Evolutionary conservation across 2,329 filamentous ascomycete species (phyloP), one percentile per base, ranked within the genome.

Genomic region (Pleurostoma richardsiae): DNA sequence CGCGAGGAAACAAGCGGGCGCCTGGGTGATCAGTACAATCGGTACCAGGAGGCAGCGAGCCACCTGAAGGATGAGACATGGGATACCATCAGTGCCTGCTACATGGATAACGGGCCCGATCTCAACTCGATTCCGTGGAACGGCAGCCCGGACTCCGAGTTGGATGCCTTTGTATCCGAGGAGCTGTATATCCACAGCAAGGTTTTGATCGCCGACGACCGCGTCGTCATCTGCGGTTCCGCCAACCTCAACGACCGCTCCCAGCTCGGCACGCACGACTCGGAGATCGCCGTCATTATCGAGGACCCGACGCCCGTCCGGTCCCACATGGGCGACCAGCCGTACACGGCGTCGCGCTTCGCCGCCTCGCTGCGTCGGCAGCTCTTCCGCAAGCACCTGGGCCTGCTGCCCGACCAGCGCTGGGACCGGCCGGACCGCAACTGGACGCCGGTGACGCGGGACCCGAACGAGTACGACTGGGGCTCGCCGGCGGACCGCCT

Each of bases 301-400:
- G 86, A 94, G 62, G 90, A 95, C 61, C 79, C 82, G 2, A 80
- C 83, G 1, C 71, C 82, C 2, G 71, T 95, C 11, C 79, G 86
- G 10, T 85, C 83, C 19, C 69, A 66, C 50, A 95, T 96, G 88
- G 77, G 85, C 52, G 88, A 88, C 3, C 71, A 75, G 27, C 81
- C 81, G 0, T 95, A 78, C 70, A 77, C 74, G 30, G 92, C 88
- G 6, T 84, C 83, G 6, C 77, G 79, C 47, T 91, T 92, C 59
- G 90, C 90, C 2, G 73, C 88, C 4, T 88, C 85, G 1, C 83
- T 96, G 8, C 86, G 92, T 27, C 82, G 91, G 33, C 83, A 90
- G 62, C 80, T 96, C 52, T 96, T 89, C 82, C 83, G 91, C 55
- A 95, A 96, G 70, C 92, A 96, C 62, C 79, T 96, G 2, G 92